phyloP scores from a whole-genome alignment of 108 stramenopile genomes.

The Seminavis robusta region DNA sequence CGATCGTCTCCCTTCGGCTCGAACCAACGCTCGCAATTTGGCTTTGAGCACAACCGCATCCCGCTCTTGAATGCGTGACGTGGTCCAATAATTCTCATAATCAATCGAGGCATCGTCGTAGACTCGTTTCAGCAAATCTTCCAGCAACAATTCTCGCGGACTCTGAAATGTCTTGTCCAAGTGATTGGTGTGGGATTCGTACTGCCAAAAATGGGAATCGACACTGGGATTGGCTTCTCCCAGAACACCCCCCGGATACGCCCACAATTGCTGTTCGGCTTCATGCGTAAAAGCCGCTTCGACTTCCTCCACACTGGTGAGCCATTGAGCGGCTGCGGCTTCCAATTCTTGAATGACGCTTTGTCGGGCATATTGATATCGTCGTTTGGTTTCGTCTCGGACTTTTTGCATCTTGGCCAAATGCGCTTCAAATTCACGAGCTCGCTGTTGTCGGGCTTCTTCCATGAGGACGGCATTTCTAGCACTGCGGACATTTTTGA shows the following conservation, averaged over 20 bases:
- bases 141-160: slow-evolving; percentile 51
- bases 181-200: slow-evolving; percentile 73
- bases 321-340: slow-evolving; percentile 68
- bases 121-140: slow-evolving; percentile 54
- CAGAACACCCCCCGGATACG: slow-evolving; percentile 54
- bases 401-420: slow-evolving; percentile 48
- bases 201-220: slow-evolving; percentile 78
- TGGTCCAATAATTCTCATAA: slow-evolving; percentile 58
- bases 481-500: slow-evolving; percentile 61
- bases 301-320: slow-evolving; percentile 79
- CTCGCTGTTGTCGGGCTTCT: slow-evolving; percentile 39
- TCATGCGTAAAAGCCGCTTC: slow-evolving; percentile 66
- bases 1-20: slow-evolving; percentile 55
- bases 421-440: slow-evolving; percentile 60
- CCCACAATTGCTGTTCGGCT: slow-evolving; percentile 70
- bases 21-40: slow-evolving; percentile 66
- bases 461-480: slow-evolving; percentile 49
- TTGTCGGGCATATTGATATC: slow-evolving; percentile 52
- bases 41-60: slow-evolving; percentile 63
- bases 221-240: slow-evolving; percentile 71
- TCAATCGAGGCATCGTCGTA: slow-evolving; percentile 68
- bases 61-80: slow-evolving; percentile 46
- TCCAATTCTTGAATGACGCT: slow-evolving; percentile 74
- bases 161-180: slow-evolving; percentile 65
- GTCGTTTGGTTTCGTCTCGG: slow-evolving; percentile 43